phyloP scores from a whole-genome alignment of 192 early-diverging fungal genomes.

The Entomortierella lignicola region DNA sequence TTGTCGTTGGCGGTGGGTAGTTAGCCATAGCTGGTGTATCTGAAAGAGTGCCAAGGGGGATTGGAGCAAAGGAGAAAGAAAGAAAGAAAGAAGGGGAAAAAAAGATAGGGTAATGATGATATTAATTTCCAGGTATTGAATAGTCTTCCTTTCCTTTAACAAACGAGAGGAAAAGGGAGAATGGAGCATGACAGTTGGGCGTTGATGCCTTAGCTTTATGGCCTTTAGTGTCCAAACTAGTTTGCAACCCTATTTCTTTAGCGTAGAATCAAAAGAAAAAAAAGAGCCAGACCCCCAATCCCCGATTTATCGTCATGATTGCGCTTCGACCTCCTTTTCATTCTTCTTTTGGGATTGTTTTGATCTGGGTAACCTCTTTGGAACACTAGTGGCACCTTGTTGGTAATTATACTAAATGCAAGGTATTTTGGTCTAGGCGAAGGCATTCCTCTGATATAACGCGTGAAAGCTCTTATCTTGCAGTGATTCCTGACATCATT shows the following conservation, averaged over 20 bases:
- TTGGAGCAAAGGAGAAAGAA: neutral
- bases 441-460: neutral
- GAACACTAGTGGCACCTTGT: neutral
- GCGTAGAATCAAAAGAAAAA: no score
- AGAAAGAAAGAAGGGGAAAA: neutral
- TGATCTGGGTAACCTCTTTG: constrained; percentile 5
- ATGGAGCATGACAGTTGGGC: no score
- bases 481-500: neutral
- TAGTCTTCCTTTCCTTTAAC: no score
- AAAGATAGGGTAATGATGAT: neutral
- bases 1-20: constrained; percentile 1
- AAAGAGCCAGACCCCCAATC: neutral
- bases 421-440: neutral
- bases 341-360: neutral
- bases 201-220: no score
- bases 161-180: no score
- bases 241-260: no score
- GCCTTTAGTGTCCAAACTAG: no score
- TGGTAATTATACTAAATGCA: no score
- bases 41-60: neutral
- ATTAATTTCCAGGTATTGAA: no score
- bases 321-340: neutral
- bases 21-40: constrained; percentile 3
- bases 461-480: neutral
- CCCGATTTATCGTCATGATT: neutral